Conservation (phyloP, 129 eudicot species). For the Flaveria brownii region DNA sequence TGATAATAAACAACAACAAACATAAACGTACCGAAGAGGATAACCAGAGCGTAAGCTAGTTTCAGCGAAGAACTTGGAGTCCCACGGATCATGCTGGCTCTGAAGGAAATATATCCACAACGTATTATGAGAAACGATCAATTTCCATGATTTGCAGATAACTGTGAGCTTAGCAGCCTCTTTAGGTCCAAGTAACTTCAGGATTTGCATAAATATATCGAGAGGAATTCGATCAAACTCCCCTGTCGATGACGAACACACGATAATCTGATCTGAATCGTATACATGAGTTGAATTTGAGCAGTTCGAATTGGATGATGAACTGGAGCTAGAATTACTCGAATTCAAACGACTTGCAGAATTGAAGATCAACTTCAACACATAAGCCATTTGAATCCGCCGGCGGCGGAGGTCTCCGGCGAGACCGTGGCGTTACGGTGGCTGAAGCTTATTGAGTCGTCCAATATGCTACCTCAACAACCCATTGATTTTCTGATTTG, state of each 20-base stretch:
- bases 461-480: background rate
- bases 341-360: conserved; percentile 27
- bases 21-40: conserved; percentile 59
- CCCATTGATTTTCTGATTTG: conserved; percentile 5
- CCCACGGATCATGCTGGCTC: conserved; percentile 59
- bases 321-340: conserved; percentile 17
- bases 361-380: conserved; percentile 21
- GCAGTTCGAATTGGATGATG: conserved; percentile 10
- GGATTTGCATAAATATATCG: conserved; percentile 60
- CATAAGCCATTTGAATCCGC: conserved; percentile 24
- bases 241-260: conserved; percentile 54
- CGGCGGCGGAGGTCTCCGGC: background rate
- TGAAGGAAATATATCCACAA: conserved; percentile 76
- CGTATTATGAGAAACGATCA: conserved; percentile 58
- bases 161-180: conserved; percentile 64
- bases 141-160: conserved; percentile 74
- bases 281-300: conserved; percentile 27
- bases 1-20: background rate
- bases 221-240: conserved; percentile 72
- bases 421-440: conserved; percentile 27
- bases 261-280: conserved; percentile 20
- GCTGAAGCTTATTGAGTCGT: conserved; percentile 19
- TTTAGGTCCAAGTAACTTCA: conserved; percentile 68
- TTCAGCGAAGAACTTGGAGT: conserved; percentile 76
- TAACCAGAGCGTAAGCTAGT: conserved; percentile 62